Base-by-base conservation (phyloP, 805 yeast genomes). In the Wickerhamiella kurtzmanii region DNA sequence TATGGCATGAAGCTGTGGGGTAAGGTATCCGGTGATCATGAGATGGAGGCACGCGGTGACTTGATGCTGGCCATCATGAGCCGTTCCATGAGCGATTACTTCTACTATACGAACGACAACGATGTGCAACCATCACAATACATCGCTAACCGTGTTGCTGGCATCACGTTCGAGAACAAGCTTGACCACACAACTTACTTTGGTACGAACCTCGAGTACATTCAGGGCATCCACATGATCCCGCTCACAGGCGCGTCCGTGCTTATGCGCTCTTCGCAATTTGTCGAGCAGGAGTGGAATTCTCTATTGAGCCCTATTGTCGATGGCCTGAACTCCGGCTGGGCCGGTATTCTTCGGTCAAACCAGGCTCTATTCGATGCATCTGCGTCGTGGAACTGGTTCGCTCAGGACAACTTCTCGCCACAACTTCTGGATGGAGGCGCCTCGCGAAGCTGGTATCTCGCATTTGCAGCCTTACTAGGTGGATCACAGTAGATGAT, bases 391-490 rank as follows among this genome's bases (percentile, higher is more conserved):
- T 85, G 77, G 59, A 53, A 64, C 2, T 86, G 75, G 64, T 85
- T 84, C 60, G 60, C 79, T 1, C 59, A 74, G 32, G 54, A 67
- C 4, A 66, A 65, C 47, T 87, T 84, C 72, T 59, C 68, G 41
- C 65, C 67, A n/a, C 56, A 61, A 2, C 73, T 71, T 53, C 73
- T 88, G 43, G 96, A 88, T 57, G 75, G 76, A 48, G 96, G 96
- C 2, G 89, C 86, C 71, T 79, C 89, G 22, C 67, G 79, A 51
- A 81, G 96, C 0, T 87, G 95, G 94, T 79, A 88, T 11, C 67
- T 87, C 52, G 78, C 94, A 0, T 83, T 75, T 53, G 71, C 84
- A 41, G 95, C 66, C 15, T 60, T 59, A 4, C 51, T 61, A 18
- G 56, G 54, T 8, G 57, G 60, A 15, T 9, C 41, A 6, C 11